Evolutionary conservation across 2,329 filamentous ascomycete species (phyloP).

Genomic region (Xylariaceae sp.): DNA sequence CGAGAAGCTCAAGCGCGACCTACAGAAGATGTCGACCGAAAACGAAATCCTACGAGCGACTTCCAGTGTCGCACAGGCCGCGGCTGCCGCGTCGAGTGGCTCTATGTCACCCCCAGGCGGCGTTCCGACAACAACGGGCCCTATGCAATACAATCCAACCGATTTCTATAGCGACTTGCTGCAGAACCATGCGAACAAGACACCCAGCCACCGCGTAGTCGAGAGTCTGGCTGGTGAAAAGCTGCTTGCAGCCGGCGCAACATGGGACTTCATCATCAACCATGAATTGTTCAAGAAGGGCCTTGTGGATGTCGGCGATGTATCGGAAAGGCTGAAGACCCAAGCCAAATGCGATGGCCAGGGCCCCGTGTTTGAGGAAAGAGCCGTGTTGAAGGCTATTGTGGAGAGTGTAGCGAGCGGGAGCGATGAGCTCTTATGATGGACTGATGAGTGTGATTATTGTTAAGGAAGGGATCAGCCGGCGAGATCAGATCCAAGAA

Average conservation of each 20-base stretch:
- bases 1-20: slow-evolving; percentile 75
- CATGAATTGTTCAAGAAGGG: slow-evolving; percentile 75
- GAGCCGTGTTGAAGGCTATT: slow-evolving; percentile 68
- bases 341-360: slow-evolving; percentile 79
- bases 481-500: not conserved
- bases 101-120: slow-evolving; percentile 39
- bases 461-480: not conserved
- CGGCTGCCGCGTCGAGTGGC: slow-evolving; percentile 26
- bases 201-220: slow-evolving; percentile 64
- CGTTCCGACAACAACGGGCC: slow-evolving; percentile 56
- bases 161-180: slow-evolving; percentile 66
- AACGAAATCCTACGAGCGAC: slow-evolving; percentile 90
- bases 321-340: slow-evolving; percentile 73
- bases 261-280: slow-evolving; percentile 85
- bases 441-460: not conserved
- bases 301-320: slow-evolving; percentile 73
- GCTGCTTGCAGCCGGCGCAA: slow-evolving; percentile 69
- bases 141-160: slow-evolving; percentile 66
- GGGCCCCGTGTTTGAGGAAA: slow-evolving; percentile 82
- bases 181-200: slow-evolving; percentile 58
- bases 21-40: slow-evolving; percentile 81
- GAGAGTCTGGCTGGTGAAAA: slow-evolving; percentile 62
- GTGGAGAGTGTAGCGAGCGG: slow-evolving; percentile 72
- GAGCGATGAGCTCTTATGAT: slow-evolving; percentile 70
- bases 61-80: slow-evolving; percentile 37